These are phyloP conservation scores for Yamadazyma buinensis DNA, from an alignment of 1,139 yeast species.

Conservation along the genomic window DNA sequence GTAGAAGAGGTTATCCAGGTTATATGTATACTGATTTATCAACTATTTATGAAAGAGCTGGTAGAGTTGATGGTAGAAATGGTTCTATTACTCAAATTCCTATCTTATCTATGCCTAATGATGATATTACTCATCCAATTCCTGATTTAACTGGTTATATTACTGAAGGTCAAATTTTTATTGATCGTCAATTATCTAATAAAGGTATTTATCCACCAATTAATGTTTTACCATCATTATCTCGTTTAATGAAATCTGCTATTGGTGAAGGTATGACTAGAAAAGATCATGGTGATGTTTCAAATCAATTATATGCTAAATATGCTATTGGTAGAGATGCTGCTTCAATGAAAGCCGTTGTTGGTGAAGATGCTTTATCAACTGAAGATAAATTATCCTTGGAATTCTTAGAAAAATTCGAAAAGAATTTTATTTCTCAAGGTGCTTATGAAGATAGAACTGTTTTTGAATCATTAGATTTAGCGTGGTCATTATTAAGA, in stretches of 20 bases:
- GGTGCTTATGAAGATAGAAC: conserved; percentile 96
- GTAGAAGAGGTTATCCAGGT: conserved; percentile 99
- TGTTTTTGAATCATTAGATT: conserved; percentile 91
- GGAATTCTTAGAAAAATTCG: conserved; percentile 96
- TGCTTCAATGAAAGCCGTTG: conserved; percentile 99
- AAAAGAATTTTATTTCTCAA: conserved; percentile 89
- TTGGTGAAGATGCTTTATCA: conserved; percentile 98
- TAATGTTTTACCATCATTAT: conserved; percentile 93
- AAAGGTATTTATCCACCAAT: conserved; percentile 99
- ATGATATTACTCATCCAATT: conserved; percentile 98
- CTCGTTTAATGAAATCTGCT: conserved; percentile 98
- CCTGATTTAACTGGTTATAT: conserved; percentile 99
- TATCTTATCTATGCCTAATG: conserved; percentile 98
- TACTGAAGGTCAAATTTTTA: conserved; percentile 97
- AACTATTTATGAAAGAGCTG: conserved; percentile 98
- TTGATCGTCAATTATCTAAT: conserved; percentile 93
- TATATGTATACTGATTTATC: conserved; percentile 99
- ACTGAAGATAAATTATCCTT: conserved; percentile 95
- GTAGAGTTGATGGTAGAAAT: conserved; percentile 99
- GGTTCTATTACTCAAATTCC: conserved; percentile 99
- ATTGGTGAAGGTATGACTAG: conserved; percentile 99
- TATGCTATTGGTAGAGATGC: conserved; percentile 99
- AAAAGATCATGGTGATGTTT: conserved; percentile 98
- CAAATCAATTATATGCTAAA: conserved; percentile 97
- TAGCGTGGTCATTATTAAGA: conserved; percentile 97